Conservation (phyloP, 1,284 basidiomycete genomes). For the Bondarzewia mesenterica region DNA sequence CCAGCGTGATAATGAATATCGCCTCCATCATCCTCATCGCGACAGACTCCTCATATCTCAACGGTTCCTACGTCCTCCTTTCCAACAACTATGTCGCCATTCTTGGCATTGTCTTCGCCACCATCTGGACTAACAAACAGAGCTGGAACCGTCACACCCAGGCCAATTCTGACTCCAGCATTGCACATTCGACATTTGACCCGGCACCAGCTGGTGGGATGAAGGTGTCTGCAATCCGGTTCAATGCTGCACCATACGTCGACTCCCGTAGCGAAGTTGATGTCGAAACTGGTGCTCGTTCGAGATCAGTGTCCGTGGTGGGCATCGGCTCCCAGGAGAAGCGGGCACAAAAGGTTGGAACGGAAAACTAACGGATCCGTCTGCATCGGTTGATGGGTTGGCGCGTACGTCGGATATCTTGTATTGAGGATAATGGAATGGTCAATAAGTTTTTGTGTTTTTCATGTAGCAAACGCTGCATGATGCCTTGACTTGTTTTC, state of each 20-base stretch:
- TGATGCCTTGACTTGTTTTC: no score
- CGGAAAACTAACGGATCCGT: no score
- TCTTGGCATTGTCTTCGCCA: conserved; percentile 29
- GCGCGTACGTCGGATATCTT: no score
- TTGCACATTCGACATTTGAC: not conserved
- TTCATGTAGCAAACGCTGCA: no score
- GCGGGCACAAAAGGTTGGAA: no score
- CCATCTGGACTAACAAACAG: conserved; percentile 24
- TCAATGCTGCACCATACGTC: not conserved
- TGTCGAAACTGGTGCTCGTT: no score
- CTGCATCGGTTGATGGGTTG: no score
- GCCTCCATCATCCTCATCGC: conserved; percentile 20
- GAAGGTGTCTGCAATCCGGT: not conserved
- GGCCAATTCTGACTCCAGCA: not conserved
- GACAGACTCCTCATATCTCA: conserved; percentile 13
- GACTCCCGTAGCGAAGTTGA: not conserved
- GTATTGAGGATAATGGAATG: no score
- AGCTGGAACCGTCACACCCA: conserved; percentile 7
- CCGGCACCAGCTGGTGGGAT: not conserved
- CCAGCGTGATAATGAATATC: conserved; percentile 17
- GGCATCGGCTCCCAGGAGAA: no score
- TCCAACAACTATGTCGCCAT: conserved; percentile 25
- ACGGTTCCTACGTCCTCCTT: conserved; percentile 17
- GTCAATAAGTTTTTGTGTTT: no score
- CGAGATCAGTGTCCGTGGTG: no score